Percentiles rank a stretch among this genome's conserved stretches.
These are phyloP conservation scores for Rhododendron molle DNA, from an alignment of 148 eudicot genomes.

Conservation along the genomic window DNA sequence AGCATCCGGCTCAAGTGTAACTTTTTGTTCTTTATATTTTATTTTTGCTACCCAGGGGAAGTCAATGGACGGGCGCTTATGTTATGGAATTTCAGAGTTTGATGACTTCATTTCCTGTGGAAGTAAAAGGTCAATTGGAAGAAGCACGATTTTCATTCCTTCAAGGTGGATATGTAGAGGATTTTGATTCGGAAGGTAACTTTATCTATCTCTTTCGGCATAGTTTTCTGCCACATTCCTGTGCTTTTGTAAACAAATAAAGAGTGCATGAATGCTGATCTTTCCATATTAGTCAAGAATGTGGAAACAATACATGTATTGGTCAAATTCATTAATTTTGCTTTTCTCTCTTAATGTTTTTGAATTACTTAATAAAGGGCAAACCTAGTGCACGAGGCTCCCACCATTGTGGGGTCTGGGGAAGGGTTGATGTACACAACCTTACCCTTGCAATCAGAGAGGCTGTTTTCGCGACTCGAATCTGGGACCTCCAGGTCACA, in stretches of 20 bases:
- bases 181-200: conserved; percentile 46
- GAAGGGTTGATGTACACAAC: too few relatives aligned
- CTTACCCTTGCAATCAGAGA: too few relatives aligned
- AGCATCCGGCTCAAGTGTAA: neutral
- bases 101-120: conserved; percentile 38
- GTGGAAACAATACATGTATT: neutral
- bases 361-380: neutral
- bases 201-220: neutral
- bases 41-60: conserved; percentile 46
- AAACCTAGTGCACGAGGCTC: too few relatives aligned
- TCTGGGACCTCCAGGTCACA: too few relatives aligned
- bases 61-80: conserved; percentile 89
- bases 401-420: too few relatives aligned
- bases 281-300: neutral
- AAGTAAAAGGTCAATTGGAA: conserved; percentile 21
- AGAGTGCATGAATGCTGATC: neutral
- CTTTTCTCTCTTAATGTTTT: neutral
- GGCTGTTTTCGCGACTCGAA: too few relatives aligned
- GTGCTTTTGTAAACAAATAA: neutral
- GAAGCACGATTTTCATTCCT: conserved; percentile 87
- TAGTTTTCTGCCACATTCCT: neutral
- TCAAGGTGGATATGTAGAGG: conserved; percentile 83
- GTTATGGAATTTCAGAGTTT: conserved; percentile 62
- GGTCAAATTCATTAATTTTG: neutral
- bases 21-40: neutral